These are phyloP conservation scores for Agroathelia rolfsii DNA, from an alignment of 1,284 basidiomycete species.

Conservation along the genomic window DNA sequence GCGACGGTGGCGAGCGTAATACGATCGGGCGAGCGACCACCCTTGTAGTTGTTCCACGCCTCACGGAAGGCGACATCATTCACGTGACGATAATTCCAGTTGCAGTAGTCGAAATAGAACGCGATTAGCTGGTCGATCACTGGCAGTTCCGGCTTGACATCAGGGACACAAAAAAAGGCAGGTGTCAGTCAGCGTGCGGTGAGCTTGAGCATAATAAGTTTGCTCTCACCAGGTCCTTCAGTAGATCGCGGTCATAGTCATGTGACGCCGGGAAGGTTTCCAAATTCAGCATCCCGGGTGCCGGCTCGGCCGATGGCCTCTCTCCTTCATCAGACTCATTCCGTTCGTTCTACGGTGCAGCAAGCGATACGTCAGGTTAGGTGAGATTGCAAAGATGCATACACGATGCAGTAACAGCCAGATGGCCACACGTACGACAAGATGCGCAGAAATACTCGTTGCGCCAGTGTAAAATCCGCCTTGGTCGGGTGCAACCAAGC, in stretches of 20 bases:
- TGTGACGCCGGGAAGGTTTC: conserved; percentile 34
- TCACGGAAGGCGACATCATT: conserved; percentile 48
- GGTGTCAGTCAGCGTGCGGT: too few species aligned
- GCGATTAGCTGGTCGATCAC: conserved; percentile 60
- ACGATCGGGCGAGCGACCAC: conserved; percentile 51
- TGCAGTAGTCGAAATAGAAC: conserved; percentile 76
- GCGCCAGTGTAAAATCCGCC: conserved; percentile 66
- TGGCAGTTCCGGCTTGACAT: too few species aligned
- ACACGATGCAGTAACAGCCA: conserved; percentile 10
- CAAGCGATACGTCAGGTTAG: conserved; percentile 9
- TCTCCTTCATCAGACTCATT: conserved; percentile 42
- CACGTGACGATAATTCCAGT: conserved; percentile 74
- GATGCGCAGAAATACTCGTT: conserved; percentile 58
- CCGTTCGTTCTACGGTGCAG: conserved; percentile 28
- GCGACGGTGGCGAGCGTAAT: conserved; percentile 60
- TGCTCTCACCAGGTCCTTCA: too few species aligned
- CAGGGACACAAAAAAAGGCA: too few species aligned
- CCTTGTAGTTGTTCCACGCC: conserved; percentile 66
- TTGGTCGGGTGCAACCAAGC: conserved; percentile 48
- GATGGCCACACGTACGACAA: conserved; percentile 43
- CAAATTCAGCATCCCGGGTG: conserved; percentile 28
- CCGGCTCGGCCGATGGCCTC: conserved; percentile 38
- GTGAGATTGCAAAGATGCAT: conserved; percentile 8
- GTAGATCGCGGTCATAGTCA: conserved; percentile 65
- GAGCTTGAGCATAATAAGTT: too few species aligned